Base-by-base conservation (phyloP, 208 protist genomes). In the Trypanosoma scelopori region DNA sequence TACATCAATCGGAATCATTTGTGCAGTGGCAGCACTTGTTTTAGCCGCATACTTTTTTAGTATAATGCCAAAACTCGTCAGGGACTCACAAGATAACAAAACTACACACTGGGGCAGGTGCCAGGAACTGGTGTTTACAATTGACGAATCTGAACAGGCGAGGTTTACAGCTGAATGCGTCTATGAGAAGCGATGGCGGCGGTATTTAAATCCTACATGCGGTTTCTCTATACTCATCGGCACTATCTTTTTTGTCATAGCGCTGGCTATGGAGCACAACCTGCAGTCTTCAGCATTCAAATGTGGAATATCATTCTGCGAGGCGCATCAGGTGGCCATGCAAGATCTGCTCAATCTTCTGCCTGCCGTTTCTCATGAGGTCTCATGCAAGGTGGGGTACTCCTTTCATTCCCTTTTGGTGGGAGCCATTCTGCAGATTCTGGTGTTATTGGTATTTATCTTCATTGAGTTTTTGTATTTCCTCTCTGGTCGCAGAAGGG, bases 251-350 rank as follows among this genome's bases (percentile, higher is more conserved):
- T 68, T 67, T 28, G 7, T 79, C 11, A 68, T 70, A 23, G 49
- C 65, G 20, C 72, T 81, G 52, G 65, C 56, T n/a, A 49, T 79
- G 5, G 63, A 58, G 12, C 3, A 83, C 6, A 46, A 60, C 6
- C 51, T 88, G 12, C 41, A 58, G 5, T 22, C 16, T 23, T 55
- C 51, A 15, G 56, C 37, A 16, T 65, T 76, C 20, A 85, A 87
- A 53, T 91, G 85, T 60, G 75, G 76, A 11, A 30, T 49, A 30
- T 64, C 72, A 0, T 67, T 78, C 42, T 90, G 84, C 58, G 20
- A 11, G 0, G 52, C 65, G 15, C 79, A 84, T 32, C 22, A 58
- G 7, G 35, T 15, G 22, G 59, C 66, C n/a, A 84, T 90, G 73
- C 20, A 62, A 16, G n/a, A 41, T n/a, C 65, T 90, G 18, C 69